Percentiles rank a stretch among this genome's conserved stretches.
Evolutionary conservation across 2,329 filamentous ascomycete genomes (phyloP).

Genomic region (Cladophialophora chaetospira): DNA sequence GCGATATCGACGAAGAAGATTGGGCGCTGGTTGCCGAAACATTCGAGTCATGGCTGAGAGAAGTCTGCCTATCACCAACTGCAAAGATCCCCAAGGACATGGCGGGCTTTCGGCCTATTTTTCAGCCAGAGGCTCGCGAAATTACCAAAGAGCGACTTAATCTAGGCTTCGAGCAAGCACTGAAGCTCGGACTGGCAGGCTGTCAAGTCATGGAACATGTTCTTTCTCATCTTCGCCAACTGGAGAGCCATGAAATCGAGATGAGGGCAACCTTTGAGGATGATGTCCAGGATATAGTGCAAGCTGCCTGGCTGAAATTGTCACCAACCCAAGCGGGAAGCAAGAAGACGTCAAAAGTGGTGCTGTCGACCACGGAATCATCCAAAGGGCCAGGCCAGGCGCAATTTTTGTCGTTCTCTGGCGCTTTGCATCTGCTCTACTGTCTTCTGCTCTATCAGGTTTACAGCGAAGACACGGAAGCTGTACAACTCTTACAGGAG

Average conservation of each 20-base stretch:
- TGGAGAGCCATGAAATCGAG: conserved; percentile 4
- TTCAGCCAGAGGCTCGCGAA: conserved; percentile 13
- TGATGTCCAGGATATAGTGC: conserved; percentile 32
- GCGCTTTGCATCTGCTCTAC: conserved; percentile 77
- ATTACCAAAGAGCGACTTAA: conserved; percentile 21
- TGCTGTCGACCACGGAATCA: conserved; percentile 32
- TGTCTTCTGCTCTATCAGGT: conserved; percentile 83
- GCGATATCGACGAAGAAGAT: not conserved
- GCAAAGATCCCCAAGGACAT: not conserved
- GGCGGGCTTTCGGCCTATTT: not conserved
- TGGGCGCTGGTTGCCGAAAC: conserved; percentile 1
- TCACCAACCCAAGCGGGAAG: conserved; percentile 37
- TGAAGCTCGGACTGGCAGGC: conserved; percentile 17
- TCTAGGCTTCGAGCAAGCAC: conserved; percentile 24
- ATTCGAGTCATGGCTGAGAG: conserved; percentile 4
- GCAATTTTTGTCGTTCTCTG: conserved; percentile 48
- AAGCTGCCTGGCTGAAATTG: conserved; percentile 46
- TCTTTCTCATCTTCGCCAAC: conserved; percentile 2
- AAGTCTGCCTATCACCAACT: conserved; percentile 6
- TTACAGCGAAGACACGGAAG: conserved; percentile 86
- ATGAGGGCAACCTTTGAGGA: conserved; percentile 22
- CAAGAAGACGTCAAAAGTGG: conserved; percentile 40
- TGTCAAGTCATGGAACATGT: conserved; percentile 5
- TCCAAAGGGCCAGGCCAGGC: conserved; percentile 34
- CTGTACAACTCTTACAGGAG: conserved; percentile 78